Percentiles rank a stretch among this genome's conserved stretches.
Evolutionary conservation across 2,329 filamentous ascomycete species (phyloP).

Genomic region (Triangularia setosa): DNA sequence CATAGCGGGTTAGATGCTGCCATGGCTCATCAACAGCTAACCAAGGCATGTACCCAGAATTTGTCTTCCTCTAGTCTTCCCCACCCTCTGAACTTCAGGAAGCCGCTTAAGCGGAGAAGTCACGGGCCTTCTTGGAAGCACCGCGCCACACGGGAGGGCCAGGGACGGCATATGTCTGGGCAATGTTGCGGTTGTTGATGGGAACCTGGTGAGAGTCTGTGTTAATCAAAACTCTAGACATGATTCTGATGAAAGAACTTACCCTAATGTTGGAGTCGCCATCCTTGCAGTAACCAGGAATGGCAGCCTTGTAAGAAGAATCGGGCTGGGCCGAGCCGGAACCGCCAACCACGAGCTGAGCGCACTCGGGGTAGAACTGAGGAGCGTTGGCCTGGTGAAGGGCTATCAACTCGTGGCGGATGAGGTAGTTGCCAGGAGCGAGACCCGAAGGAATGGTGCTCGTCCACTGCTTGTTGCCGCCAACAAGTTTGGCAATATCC

Average conservation of each 20-base stretch:
- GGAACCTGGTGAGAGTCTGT: neutral
- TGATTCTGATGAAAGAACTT: conserved; percentile 21
- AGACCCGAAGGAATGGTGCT: conserved; percentile 47
- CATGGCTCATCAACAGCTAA: neutral
- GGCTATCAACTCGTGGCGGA: conserved; percentile 54
- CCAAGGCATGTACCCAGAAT: neutral
- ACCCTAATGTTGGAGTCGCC: conserved; percentile 47
- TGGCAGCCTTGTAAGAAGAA: conserved; percentile 37
- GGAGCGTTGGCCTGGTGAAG: conserved; percentile 50
- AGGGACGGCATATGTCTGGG: neutral
- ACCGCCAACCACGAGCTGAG: conserved; percentile 50
- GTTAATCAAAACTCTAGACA: neutral
- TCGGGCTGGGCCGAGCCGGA: conserved; percentile 44
- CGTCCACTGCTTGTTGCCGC: conserved; percentile 40
- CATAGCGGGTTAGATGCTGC: neutral
- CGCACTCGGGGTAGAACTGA: conserved; percentile 55
- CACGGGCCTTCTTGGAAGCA: neutral
- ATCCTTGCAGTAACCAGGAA: conserved; percentile 43
- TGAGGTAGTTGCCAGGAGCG: conserved; percentile 51
- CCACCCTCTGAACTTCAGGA: neutral
- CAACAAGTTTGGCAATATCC: conserved; percentile 29
- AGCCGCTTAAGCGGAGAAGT: neutral
- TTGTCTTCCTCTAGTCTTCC: neutral
- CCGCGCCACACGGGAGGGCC: conserved; percentile 2
- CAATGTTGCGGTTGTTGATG: conserved; percentile 7